These are phyloP conservation scores for Lithohypha guttulata DNA, from an alignment of 2,329 filamentous ascomycete species.

Conservation along the genomic window DNA sequence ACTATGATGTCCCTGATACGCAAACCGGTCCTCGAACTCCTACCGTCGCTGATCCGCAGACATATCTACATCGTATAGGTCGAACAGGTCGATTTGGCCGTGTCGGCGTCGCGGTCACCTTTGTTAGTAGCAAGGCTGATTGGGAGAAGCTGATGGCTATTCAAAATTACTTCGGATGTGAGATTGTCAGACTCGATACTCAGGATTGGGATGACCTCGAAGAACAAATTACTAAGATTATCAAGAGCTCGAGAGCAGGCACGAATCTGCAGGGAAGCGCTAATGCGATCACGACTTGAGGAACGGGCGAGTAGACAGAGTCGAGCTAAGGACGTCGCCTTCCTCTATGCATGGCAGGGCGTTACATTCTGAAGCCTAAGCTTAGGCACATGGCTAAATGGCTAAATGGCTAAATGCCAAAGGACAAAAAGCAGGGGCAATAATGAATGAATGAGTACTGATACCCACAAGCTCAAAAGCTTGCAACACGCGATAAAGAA, in stretches of 20 bases:
- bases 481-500: no score
- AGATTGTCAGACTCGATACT: slow-evolving; percentile 70
- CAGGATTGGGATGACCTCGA: slow-evolving; percentile 89
- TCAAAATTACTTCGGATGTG: slow-evolving; percentile 65
- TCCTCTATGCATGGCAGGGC: no score
- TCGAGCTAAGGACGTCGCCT: neutral
- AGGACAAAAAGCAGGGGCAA: neutral
- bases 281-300: no score
- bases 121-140: slow-evolving; percentile 77
- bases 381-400: slow-evolving; percentile 2
- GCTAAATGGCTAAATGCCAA: neutral
- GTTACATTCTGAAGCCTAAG: no score
- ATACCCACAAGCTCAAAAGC: no score
- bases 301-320: slow-evolving; percentile 1
- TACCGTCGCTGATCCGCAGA: slow-evolving; percentile 68
- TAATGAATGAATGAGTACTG: no score
- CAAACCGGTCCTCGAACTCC: slow-evolving; percentile 20
- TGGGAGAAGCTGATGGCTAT: slow-evolving; percentile 73
- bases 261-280: slow-evolving; percentile 26
- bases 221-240: slow-evolving; percentile 66
- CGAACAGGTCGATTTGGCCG: slow-evolving; percentile 94
- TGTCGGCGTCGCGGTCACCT: slow-evolving; percentile 89
- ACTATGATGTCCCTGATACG: slow-evolving; percentile 58
- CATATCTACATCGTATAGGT: slow-evolving; percentile 94
- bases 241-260: slow-evolving; percentile 48